Base-by-base conservation (phyloP, 2,329 filamentous ascomycete genomes). In the Venturiaceae sp. region DNA sequence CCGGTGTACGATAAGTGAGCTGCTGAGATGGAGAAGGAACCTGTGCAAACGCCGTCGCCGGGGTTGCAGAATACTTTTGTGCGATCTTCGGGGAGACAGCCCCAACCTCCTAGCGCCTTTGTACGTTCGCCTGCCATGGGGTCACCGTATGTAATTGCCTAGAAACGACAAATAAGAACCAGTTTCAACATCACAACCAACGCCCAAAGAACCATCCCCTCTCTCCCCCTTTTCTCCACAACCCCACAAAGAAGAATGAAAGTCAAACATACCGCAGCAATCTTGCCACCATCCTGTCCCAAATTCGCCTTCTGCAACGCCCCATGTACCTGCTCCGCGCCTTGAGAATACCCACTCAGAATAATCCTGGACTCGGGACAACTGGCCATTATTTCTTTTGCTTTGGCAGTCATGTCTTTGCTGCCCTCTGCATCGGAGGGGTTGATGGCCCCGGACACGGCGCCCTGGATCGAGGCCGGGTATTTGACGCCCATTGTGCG, bases 301-400 rank as follows among this genome's bases (percentile, higher is more conserved):
- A 54, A 21, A 23, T 54, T 54, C 9, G 4, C 34, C 52, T 54
- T 50, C 28, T 50, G 46, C 21, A 50, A 19, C 16, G 55, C 55
- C 5, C 55, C 55, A 19, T 41, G 33, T 2, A 58, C 55, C 19
- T 58, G 55, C 26, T 58, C 55, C n/a, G 55, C 55, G 2, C 55
- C 55, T 39, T 58, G 52, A 28, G 19, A 30, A 26, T 58, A 58
- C 16, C 55, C 55, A 2, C 4, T 3, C 5, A 58, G 55, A 14
- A 58, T 39, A 37, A 58, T 37, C 21, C 53, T 58, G 5, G 19
- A 32, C 11, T 7, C 6, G 13, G 55, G 55, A 52, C 55, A 58
- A 11, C 9, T 16, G 11, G 19, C n/a, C 26, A 37, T 28, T 3
- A 58, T 26, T 26, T 50, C 37, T 23, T 50, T 37, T 9, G 39